These are phyloP conservation scores for Aspergillus sp. DNA, from an alignment of 2,329 filamentous ascomycete genomes.

Conservation along the genomic window DNA sequence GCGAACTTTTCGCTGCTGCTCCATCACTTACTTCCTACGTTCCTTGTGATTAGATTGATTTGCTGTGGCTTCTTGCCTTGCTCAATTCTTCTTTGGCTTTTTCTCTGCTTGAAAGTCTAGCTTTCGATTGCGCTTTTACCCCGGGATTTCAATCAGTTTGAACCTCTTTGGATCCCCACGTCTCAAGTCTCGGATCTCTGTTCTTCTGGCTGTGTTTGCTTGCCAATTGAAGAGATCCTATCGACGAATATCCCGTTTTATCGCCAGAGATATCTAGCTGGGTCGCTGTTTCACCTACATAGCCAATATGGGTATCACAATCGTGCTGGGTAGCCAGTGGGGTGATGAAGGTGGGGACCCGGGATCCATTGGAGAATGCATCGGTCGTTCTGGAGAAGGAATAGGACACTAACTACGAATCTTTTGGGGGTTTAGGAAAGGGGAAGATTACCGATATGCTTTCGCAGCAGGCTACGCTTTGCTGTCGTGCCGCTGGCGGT, in stretches of 20 bases:
- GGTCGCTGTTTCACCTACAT: background rate
- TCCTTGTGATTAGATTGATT: constrained; percentile 1
- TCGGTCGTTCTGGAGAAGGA: background rate
- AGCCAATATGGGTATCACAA: constrained; percentile 37
- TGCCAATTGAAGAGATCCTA: background rate
- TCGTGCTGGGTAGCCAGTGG: constrained; percentile 49
- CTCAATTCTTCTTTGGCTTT: background rate
- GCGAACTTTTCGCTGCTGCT: constrained; percentile 27
- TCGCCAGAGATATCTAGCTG: background rate
- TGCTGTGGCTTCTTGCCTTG: constrained; percentile 3
- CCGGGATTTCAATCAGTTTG: background rate
- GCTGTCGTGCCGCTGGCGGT: constrained; percentile 47
- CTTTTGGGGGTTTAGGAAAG: constrained; percentile 36
- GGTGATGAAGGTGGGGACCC: constrained; percentile 45
- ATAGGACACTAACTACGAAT: constrained; percentile 8
- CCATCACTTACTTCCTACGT: constrained; percentile 10
- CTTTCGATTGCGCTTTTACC: background rate
- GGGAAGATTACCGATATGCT: constrained; percentile 51
- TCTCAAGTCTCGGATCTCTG: background rate
- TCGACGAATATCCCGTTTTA: background rate
- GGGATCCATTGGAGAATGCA: background rate
- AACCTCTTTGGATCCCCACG: background rate
- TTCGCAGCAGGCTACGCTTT: constrained; percentile 44
- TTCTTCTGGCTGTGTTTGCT: background rate
- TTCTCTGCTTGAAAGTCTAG: background rate